Evolutionary conservation across 345 rosid genomes (phyloP).

Genomic region (Ceriops tagal): DNA sequence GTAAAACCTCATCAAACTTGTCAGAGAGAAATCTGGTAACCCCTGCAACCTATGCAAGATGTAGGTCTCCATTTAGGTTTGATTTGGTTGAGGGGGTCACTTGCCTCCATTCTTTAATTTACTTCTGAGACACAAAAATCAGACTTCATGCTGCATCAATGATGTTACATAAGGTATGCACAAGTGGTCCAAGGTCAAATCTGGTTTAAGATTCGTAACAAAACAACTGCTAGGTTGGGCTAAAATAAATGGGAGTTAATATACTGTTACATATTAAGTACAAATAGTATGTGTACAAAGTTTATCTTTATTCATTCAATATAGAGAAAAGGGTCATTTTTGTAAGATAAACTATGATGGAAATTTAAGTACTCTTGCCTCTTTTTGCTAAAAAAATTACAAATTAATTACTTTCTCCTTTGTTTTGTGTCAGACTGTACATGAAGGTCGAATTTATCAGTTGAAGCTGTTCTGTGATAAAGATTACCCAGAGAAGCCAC

Average conservation of each 20-base stretch:
- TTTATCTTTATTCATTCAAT: background rate
- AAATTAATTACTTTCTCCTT: background rate
- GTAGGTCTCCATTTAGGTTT: background rate
- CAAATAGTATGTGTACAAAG: background rate
- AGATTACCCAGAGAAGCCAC: slow-evolving; percentile 97
- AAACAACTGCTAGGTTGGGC: background rate
- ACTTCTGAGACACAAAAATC: too few species aligned
- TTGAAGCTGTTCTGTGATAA: slow-evolving; percentile 96
- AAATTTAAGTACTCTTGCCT: background rate
- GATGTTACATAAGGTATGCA: too few species aligned
- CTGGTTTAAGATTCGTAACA: background rate
- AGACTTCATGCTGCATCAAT: background rate
- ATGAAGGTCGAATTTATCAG: slow-evolving; percentile 94
- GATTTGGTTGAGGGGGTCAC: background rate
- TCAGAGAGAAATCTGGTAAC: background rate
- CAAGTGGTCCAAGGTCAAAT: background rate
- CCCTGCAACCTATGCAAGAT: background rate
- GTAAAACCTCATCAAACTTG: background rate
- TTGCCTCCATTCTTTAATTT: background rate
- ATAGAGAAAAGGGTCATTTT: background rate
- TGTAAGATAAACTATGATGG: background rate
- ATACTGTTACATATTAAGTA: background rate
- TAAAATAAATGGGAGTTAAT: background rate
- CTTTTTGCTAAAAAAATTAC: background rate
- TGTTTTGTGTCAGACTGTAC: slow-evolving; percentile 60